A percentile compares a stretch with the other conserved stretches of the same genome.
Evolutionary conservation across 257 asterid species (phyloP).

Genomic region (Nemophila menziesii): DNA sequence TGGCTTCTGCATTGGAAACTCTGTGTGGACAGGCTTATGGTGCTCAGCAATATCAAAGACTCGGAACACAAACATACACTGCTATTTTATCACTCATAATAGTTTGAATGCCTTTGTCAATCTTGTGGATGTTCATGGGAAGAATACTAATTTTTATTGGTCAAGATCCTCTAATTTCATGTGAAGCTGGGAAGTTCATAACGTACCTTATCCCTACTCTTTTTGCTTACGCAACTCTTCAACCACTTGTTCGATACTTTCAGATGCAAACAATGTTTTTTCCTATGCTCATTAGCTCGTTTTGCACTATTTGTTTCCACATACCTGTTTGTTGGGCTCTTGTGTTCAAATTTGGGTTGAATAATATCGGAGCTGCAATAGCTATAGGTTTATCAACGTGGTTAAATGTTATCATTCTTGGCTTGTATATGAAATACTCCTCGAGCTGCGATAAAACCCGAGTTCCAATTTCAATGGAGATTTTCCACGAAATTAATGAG

Average conservation of each 20-base stretch:
- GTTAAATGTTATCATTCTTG: conserved; percentile 37
- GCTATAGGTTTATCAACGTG: conserved; percentile 50
- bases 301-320: conserved; percentile 42
- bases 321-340: conserved; percentile 38
- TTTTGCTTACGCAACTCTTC: conserved; percentile 47
- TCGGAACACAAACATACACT: conserved; percentile 69
- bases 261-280: conserved; percentile 52
- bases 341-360: conserved; percentile 6
- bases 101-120: conserved; percentile 47
- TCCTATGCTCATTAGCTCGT: conserved; percentile 51
- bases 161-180: conserved; percentile 74
- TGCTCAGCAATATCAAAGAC: conserved; percentile 56
- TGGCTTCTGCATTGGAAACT: conserved; percentile 80
- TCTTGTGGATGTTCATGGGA: conserved; percentile 46
- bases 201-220: conserved; percentile 62
- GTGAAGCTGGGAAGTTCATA: conserved; percentile 54
- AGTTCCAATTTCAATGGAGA: conserved; percentile 38
- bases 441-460: conserved; percentile 40
- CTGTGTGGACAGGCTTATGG: conserved; percentile 77
- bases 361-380: conserved; percentile 43
- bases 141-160: conserved; percentile 37
- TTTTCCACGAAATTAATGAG: conserved; percentile 39
- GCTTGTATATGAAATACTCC: conserved; percentile 39
- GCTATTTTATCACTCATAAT: conserved; percentile 41
- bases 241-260: conserved; percentile 40